Conservation (phyloP, 306 rosid species). For the Oxytropis ochrocephala region DNA sequence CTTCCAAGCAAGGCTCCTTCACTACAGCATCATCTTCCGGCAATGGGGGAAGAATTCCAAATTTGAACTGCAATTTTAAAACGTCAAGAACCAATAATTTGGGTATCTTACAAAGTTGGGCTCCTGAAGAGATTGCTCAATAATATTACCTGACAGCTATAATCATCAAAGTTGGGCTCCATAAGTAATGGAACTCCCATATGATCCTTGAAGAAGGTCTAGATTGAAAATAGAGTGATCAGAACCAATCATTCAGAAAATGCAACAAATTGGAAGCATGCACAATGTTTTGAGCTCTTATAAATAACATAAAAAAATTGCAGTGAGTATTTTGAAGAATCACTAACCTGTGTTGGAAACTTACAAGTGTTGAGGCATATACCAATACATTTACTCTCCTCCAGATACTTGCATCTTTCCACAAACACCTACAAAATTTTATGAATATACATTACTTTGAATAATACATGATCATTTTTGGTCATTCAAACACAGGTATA, state of each 20-base stretch:
- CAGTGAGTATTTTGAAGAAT: slow-evolving; percentile 1
- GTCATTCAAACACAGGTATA: slow-evolving; percentile 6
- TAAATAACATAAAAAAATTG: neutral
- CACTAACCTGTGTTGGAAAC: slow-evolving; percentile 88
- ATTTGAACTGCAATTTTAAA: slow-evolving; percentile 62
- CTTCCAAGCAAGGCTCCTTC: slow-evolving; percentile 77
- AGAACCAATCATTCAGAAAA: neutral
- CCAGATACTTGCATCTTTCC: slow-evolving; percentile 87
- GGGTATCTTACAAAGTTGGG: slow-evolving; percentile 31
- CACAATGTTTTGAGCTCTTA: neutral
- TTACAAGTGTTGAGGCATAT: slow-evolving; percentile 82
- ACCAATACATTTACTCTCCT: slow-evolving; percentile 86
- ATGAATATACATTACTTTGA: neutral
- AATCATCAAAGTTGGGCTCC: slow-evolving; percentile 88
- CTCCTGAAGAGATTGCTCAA: slow-evolving; percentile 27
- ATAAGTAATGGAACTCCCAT: slow-evolving; percentile 84
- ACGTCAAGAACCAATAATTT: neutral
- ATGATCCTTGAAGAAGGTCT: slow-evolving; percentile 81
- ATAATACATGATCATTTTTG: neutral
- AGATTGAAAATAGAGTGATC: slow-evolving; percentile 10
- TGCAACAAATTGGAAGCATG: neutral
- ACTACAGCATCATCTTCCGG: slow-evolving; percentile 58
- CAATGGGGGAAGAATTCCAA: slow-evolving; percentile 66
- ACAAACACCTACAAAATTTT: slow-evolving; percentile 62
- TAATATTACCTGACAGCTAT: slow-evolving; percentile 77